Base-by-base conservation (phyloP, 805 yeast species). In the Candida silvicultrix region DNA sequence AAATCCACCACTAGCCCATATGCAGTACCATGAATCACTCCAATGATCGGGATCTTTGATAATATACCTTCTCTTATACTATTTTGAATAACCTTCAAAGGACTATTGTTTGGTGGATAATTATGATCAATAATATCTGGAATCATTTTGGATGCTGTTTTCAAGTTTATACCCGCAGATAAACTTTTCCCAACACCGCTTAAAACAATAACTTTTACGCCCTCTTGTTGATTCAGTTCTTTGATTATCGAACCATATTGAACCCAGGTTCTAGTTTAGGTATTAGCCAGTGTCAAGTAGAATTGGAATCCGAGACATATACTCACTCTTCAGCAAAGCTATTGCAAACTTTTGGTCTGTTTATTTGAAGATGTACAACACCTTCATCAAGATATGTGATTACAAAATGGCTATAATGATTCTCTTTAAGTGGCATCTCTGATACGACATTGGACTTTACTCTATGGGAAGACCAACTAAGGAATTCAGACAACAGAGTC, bases 1-100 rank as follows among this genome's bases (percentile, higher is more conserved):
- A 85, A 74, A 60, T 85, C 94, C 18, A 86, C 52, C 0, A 83
- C 92, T 41, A 86, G 69, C 0, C 95, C 95, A 53, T 69, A 74
- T 41, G 74, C 63, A 11, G 74, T 67, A 0, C 94, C 94, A 62
- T 85, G 88, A 40, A 78, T 67, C 1, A 85, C 73, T 2, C 76
- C 77, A 49, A 85, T 81, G 11, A 88, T 84, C 3, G 95, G 85
- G 14, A 79, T 75, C 19, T 55, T 53, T 45, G 76, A 75, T 4
- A 51, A 45, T 0, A 74, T 63, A 0, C 83, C 79, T 4, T 74
- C 62, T 2, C 69, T 66, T 42, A 84, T 71, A 41, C 77, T 68
- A 39, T 70, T 64, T 59, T 85, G 95, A 65, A 85, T 85, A 18
- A 74, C 77, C 9, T n/a, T 59, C 57, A 31, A 85, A 73, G 55